These are phyloP conservation scores for Apophysomyces sp. DNA, from an alignment of 371 early-diverging fungal genomes.

Conservation along the genomic window DNA sequence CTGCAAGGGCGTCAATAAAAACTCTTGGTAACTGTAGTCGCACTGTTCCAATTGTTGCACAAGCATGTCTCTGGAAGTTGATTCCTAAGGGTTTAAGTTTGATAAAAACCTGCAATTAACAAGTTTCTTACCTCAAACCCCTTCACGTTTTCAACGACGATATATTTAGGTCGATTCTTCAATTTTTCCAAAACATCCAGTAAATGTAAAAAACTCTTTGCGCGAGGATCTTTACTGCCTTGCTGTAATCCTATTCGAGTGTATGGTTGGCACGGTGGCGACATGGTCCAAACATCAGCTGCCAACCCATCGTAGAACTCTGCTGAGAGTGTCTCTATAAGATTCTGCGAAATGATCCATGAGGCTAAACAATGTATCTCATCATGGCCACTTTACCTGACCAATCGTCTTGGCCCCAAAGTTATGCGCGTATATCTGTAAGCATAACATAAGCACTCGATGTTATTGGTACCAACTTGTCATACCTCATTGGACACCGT, in stretches of 20 bases:
- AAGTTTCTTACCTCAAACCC: slow-evolving; percentile 68
- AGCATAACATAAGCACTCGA: neutral
- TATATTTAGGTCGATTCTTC: slow-evolving; percentile 61
- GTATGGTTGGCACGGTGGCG: slow-evolving; percentile 86
- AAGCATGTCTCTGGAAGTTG: slow-evolving; percentile 59
- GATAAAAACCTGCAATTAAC: neutral
- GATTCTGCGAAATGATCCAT: slow-evolving; percentile 33
- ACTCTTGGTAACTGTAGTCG: slow-evolving; percentile 62
- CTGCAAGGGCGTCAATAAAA: slow-evolving; percentile 67
- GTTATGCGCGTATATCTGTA: slow-evolving; percentile 67
- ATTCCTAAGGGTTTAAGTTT: slow-evolving; percentile 30
- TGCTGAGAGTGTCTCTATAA: slow-evolving; percentile 67
- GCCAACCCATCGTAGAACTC: slow-evolving; percentile 60
- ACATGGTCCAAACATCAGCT: slow-evolving; percentile 84
- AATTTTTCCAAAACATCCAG: slow-evolving; percentile 61
- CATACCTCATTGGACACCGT: slow-evolving; percentile 72
- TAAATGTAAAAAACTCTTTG: slow-evolving; percentile 73
- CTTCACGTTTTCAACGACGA: slow-evolving; percentile 83
- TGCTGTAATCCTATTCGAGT: slow-evolving; percentile 75
- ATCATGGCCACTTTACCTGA: slow-evolving; percentile 45
- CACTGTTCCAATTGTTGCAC: slow-evolving; percentile 45
- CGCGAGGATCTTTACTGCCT: slow-evolving; percentile 74
- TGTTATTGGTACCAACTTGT: neutral
- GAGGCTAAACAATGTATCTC: neutral
- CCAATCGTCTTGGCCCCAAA: slow-evolving; percentile 63